Percentiles rank a stretch among this genome's conserved stretches.
Conservation (phyloP, 176 grass and related monocot species). For the Poa pratensis region DNA sequence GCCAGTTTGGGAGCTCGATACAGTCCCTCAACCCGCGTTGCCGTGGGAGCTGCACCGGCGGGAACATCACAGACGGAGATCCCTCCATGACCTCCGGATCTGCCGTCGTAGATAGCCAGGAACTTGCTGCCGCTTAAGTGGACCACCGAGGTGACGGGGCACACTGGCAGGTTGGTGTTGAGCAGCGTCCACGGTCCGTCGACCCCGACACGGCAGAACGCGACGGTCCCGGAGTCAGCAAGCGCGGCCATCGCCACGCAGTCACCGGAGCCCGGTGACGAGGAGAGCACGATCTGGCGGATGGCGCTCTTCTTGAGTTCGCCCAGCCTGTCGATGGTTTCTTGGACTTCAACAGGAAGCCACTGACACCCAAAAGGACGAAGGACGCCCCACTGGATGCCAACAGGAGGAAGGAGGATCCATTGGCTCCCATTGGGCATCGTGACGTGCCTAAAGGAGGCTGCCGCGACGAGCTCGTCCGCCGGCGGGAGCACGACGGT, state of each 20-base stretch:
- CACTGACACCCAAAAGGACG: no score
- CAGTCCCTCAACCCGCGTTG: neutral
- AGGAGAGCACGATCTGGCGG: slow-evolving; percentile 36
- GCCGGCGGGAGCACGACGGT: slow-evolving; percentile 26
- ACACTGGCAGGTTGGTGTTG: slow-evolving; percentile 1
- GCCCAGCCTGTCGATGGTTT: neutral
- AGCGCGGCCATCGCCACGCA: slow-evolving; percentile 42
- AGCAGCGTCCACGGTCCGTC: slow-evolving; percentile 27
- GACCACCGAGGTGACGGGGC: neutral
- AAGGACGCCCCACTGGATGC: no score
- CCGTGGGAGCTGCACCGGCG: neutral
- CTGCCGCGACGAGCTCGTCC: slow-evolving; percentile 19
- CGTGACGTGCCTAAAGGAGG: neutral
- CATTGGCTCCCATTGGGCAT: neutral
- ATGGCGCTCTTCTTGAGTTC: slow-evolving; percentile 12
- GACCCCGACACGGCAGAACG: slow-evolving; percentile 31
- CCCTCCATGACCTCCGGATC: neutral
- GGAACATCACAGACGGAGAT: slow-evolving; percentile 6
- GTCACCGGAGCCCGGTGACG: neutral
- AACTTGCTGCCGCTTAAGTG: neutral
- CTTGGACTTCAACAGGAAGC: no score
- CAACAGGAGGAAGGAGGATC: no score
- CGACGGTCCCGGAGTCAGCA: slow-evolving; percentile 23
- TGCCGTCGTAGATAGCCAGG: neutral
- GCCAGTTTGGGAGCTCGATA: neutral